phyloP scores from a whole-genome alignment of 192 early-diverging fungal species.

The Gigaspora rosea region DNA sequence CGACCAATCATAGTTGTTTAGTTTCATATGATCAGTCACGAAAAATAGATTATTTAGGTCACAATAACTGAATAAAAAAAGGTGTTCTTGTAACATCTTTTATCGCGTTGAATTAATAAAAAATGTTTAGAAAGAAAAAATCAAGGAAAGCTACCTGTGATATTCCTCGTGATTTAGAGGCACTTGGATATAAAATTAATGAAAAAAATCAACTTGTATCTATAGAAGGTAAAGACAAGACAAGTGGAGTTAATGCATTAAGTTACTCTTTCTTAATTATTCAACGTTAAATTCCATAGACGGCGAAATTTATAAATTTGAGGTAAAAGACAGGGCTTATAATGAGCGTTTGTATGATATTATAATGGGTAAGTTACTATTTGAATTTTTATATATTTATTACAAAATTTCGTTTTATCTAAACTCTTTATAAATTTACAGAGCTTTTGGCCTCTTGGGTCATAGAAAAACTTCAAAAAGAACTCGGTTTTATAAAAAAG shows the following conservation, averaged over 20 bases:
- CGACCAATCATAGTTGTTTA: too few relatives aligned
- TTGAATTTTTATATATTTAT: not conserved
- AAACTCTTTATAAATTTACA: not conserved
- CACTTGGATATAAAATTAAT: slow-evolving; percentile 25
- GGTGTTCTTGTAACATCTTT: too few relatives aligned
- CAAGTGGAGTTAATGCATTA: too few relatives aligned
- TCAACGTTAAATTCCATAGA: not conserved
- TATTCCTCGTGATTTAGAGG: not conserved
- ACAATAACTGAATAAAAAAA: too few relatives aligned
- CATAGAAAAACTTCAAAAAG: not conserved
- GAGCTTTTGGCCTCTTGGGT: not conserved
- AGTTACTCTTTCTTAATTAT: too few relatives aligned
- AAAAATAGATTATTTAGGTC: too few relatives aligned
- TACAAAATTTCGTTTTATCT: not conserved
- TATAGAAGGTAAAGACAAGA: too few relatives aligned
- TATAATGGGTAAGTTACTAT: not conserved
- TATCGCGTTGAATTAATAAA: not conserved
- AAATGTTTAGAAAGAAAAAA: slow-evolving; percentile 32
- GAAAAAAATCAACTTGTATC: too few relatives aligned
- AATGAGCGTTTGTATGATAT: slow-evolving; percentile 26
- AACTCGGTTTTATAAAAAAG: not conserved
- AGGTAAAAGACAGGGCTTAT: slow-evolving; percentile 23
- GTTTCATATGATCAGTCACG: too few relatives aligned
- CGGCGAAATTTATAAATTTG: slow-evolving; percentile 23
- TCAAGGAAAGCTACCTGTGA: not conserved